These are phyloP conservation scores for Verticillium tricorpus DNA, from an alignment of 2,329 filamentous ascomycete genomes.

Conservation along the genomic window DNA sequence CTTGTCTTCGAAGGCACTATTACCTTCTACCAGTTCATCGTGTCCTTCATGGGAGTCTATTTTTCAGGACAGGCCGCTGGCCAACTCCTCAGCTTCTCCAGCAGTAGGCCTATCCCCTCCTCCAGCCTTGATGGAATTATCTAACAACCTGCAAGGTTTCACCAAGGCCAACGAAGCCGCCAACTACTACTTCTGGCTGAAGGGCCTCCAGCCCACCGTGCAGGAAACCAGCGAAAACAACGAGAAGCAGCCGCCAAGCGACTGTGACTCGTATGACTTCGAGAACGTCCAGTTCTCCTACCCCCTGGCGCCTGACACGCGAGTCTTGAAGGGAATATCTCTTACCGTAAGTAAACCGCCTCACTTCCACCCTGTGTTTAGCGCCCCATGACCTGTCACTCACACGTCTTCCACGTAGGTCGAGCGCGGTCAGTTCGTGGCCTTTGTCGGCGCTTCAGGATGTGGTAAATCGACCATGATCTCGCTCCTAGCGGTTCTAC, in stretches of 20 bases:
- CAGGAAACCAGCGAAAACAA: not conserved
- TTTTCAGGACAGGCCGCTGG: conserved; percentile 11
- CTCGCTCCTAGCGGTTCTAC: conserved; percentile 38
- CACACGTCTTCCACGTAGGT: conserved; percentile 19
- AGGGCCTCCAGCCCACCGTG: conserved; percentile 12
- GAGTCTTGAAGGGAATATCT: not conserved
- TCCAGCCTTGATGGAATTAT: not conserved
- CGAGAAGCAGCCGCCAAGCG: not conserved
- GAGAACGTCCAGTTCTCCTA: not conserved
- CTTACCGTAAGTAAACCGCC: not conserved
- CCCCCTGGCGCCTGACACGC: not conserved
- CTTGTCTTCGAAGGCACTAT: not conserved
- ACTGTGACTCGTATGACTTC: not conserved
- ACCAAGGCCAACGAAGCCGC: conserved; percentile 33
- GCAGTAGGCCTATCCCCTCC: not conserved
- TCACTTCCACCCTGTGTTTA: not conserved
- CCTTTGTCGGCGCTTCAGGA: conserved; percentile 53
- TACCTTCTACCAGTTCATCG: conserved; percentile 14
- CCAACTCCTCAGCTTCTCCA: conserved; percentile 5
- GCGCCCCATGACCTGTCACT: not conserved
- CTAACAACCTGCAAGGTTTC: not conserved
- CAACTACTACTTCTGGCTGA: conserved; percentile 32
- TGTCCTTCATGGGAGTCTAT: conserved; percentile 26
- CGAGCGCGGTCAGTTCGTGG: conserved; percentile 42
- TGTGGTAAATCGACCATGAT: conserved; percentile 60